Percentiles rank a stretch among this genome's conserved stretches.
These are phyloP conservation scores for Chlamydomonas sp. DNA, from an alignment of 139 green algal species.

Conservation along the genomic window DNA sequence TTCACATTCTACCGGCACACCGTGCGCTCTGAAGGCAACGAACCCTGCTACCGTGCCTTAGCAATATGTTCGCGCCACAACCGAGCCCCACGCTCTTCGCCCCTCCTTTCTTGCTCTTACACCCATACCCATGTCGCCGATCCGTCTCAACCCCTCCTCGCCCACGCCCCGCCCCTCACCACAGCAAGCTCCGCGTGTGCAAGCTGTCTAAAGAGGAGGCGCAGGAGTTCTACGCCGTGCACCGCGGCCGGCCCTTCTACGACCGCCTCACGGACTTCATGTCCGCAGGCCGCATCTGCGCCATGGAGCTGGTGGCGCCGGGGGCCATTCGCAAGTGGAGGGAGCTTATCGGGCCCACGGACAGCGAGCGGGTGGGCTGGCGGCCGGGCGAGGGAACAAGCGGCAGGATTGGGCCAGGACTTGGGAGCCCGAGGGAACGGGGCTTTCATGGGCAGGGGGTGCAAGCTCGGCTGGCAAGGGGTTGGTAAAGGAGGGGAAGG, in stretches of 20 bases:
- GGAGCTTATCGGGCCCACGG: conserved; percentile 55
- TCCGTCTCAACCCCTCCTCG: not conserved
- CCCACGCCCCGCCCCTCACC: not conserved
- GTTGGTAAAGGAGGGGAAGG: too few species aligned
- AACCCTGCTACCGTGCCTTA: not conserved
- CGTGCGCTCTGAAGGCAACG: too few species aligned
- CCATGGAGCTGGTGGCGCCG: conserved; percentile 76
- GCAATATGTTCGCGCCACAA: not conserved
- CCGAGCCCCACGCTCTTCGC: not conserved
- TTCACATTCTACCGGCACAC: too few species aligned
- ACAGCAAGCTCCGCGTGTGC: conserved; percentile 71
- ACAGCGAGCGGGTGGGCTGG: conserved; percentile 41
- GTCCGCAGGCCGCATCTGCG: conserved; percentile 73
- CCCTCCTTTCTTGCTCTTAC: not conserved
- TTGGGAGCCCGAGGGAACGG: not conserved
- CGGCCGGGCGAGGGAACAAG: not conserved
- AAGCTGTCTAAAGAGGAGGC: conserved; percentile 67
- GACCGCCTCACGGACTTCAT: conserved; percentile 76
- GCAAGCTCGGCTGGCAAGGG: too few species aligned
- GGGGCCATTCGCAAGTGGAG: conserved; percentile 70
- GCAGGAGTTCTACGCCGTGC: conserved; percentile 78
- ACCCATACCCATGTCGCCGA: too few species aligned
- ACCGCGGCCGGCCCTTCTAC: conserved; percentile 78
- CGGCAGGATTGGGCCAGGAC: not conserved
- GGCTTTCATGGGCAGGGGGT: not conserved